These are phyloP conservation scores for Ophiostoma pallidulum DNA, from an alignment of 2,329 filamentous ascomycete genomes.

Conservation along the genomic window DNA sequence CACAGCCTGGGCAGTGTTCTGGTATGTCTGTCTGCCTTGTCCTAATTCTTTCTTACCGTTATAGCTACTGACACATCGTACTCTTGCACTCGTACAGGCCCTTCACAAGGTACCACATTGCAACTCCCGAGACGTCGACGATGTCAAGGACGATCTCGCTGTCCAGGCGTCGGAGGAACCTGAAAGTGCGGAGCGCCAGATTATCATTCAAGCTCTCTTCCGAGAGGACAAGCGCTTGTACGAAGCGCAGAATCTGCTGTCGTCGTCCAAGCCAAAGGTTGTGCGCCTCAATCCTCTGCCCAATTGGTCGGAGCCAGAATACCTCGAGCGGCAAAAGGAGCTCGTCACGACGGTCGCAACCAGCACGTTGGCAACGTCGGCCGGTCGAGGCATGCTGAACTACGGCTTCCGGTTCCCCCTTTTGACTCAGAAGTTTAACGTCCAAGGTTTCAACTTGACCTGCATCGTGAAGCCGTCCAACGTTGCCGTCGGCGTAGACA, in stretches of 20 bases:
- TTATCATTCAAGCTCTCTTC: slow-evolving; percentile 79
- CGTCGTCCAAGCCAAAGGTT: slow-evolving; percentile 69
- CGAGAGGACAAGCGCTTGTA: slow-evolving; percentile 81
- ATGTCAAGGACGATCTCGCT: slow-evolving; percentile 50
- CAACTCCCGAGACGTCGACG: slow-evolving; percentile 41
- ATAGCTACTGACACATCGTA: not conserved
- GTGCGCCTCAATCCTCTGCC: slow-evolving; percentile 68
- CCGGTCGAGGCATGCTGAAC: slow-evolving; percentile 78
- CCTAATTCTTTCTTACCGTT: too few relatives aligned
- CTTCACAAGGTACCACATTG: not conserved
- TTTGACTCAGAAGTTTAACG: slow-evolving; percentile 82
- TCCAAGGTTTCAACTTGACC: slow-evolving; percentile 83
- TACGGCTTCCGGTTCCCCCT: slow-evolving; percentile 82
- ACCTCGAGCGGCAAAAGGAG: slow-evolving; percentile 86
- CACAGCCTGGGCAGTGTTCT: not conserved
- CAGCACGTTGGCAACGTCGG: slow-evolving; percentile 78
- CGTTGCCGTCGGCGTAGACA: slow-evolving; percentile 88
- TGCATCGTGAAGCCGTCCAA: slow-evolving; percentile 89
- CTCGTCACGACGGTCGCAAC: slow-evolving; percentile 78
- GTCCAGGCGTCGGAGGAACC: slow-evolving; percentile 62
- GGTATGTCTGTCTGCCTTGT: not conserved
- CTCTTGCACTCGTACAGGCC: not conserved
- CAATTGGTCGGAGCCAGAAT: slow-evolving; percentile 74
- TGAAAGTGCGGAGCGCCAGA: slow-evolving; percentile 73
- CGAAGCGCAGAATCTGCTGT: slow-evolving; percentile 77